Evolutionary conservation across 192 early-diverging fungal species (phyloP), one percentile per base, ranked within the genome.

Genomic region (Linnemannia schmuckeri): DNA sequence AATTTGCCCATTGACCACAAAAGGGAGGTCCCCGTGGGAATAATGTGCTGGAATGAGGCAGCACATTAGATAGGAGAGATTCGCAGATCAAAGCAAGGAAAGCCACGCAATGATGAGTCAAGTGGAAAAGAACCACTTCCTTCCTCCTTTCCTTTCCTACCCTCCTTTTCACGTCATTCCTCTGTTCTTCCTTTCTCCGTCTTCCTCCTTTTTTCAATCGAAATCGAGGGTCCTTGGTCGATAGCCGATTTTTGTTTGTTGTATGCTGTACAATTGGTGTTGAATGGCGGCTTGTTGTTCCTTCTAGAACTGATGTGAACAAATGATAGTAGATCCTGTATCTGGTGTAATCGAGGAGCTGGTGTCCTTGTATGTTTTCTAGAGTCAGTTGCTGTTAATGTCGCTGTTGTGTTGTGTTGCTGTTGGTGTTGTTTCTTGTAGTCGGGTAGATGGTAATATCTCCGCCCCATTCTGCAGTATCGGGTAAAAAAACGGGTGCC

Each of bases 351-450:
- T 15, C 30, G 30, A 33, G 33, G n/a, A 33, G 61, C 33, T 13
- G 61, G 24, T 33, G 55, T 33, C 27, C 13, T 15, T 66, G n/a
- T 33, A 35, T 27, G n/a, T 30, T 66, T 27, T 66, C 61, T 66
- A 66, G 61, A 66, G 30, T 66, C 61, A 10, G 61, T 66, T 33
- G 12, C 33, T 66, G 61, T 66, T 27, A 30, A 13, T 66, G 61
- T 57, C 52, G n/a, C n/a, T 57, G 55, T n/a, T 33, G 55, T 57
- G 27, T 66, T 66, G 70, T 27, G 70, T 27, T 72, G 70, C 9
- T 42, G 20, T 42, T 42, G 70, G 22, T 72, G 70, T 41, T 40
- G 70, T 13, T 42, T 72, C 37, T 42, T 42, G n/a, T 24, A 20
- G 17, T 37, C 35, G 22, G 33, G 27, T 66, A 3, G 61, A 66